Conservation (phyloP, 345 rosid genomes). For the Moricandia arvensis region DNA sequence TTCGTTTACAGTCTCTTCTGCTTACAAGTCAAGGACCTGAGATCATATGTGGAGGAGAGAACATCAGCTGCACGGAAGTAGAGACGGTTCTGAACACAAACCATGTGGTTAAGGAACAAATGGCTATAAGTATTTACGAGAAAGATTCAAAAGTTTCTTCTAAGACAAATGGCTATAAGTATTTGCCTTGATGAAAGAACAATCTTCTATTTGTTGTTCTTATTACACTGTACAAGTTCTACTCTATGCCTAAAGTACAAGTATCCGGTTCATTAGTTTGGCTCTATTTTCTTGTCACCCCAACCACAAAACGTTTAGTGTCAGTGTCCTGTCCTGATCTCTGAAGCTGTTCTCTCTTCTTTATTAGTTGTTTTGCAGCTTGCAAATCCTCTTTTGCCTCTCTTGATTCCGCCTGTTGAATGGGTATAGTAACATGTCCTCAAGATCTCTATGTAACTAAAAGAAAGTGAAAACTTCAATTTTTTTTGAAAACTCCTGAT, state of each 20-base stretch:
- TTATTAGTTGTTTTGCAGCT: conserved; percentile 15
- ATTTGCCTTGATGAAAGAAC: conserved; percentile 20
- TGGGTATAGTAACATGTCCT: neutral
- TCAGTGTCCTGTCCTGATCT: conserved; percentile 47
- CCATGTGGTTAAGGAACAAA: too few relatives aligned
- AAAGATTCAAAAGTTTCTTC: conserved; percentile 53
- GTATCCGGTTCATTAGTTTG: conserved; percentile 3
- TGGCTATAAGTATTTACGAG: too few relatives aligned
- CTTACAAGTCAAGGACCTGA: too few relatives aligned
- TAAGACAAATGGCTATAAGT: conserved; percentile 43
- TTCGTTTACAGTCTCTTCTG: conserved; percentile 14
- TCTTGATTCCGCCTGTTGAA: conserved; percentile 51
- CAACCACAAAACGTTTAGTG: conserved; percentile 53
- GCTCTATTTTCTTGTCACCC: conserved; percentile 5
- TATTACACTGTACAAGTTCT: neutral
- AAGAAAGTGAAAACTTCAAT: too few relatives aligned
- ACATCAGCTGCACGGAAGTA: too few relatives aligned
- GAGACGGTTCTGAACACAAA: too few relatives aligned
- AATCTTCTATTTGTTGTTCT: neutral
- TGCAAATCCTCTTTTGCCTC: conserved; percentile 36
- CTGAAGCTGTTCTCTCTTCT: conserved; percentile 73
- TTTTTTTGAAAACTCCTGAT: too few relatives aligned
- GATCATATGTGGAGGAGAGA: too few relatives aligned
- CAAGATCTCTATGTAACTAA: conserved; percentile 5
- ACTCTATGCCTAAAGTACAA: conserved; percentile 4